These are phyloP conservation scores for Cladophialophora yegresii DNA, from an alignment of 2,329 filamentous ascomycete genomes.

Conservation along the genomic window DNA sequence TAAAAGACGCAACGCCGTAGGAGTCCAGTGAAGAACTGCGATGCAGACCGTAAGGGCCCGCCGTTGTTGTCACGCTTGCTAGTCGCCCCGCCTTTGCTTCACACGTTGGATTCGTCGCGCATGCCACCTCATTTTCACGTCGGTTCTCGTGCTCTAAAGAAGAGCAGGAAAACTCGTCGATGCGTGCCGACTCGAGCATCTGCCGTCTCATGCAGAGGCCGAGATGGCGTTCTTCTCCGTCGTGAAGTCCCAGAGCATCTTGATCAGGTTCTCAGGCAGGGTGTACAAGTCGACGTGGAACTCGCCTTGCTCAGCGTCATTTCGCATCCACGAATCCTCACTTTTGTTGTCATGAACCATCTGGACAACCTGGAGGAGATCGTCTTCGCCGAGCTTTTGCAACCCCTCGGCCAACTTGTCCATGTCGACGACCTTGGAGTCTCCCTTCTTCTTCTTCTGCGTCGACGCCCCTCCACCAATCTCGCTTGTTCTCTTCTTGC, in stretches of 20 bases:
- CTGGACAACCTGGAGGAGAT: slow-evolving; percentile 90
- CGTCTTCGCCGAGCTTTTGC: slow-evolving; percentile 86
- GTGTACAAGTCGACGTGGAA: slow-evolving; percentile 98
- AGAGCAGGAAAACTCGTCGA: not conserved
- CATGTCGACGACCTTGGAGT: slow-evolving; percentile 73
- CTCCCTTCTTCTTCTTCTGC: slow-evolving; percentile 69
- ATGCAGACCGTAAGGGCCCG: not conserved
- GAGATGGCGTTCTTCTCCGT: slow-evolving; percentile 43
- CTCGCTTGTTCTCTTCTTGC: slow-evolving; percentile 57
- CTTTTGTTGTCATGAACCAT: slow-evolving; percentile 98
- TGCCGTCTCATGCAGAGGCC: slow-evolving; percentile 28
- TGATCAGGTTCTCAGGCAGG: slow-evolving; percentile 83
- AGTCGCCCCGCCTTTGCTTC: not conserved
- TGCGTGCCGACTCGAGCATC: not conserved
- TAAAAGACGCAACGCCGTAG: not conserved
- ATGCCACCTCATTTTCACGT: not conserved
- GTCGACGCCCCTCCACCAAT: slow-evolving; percentile 58
- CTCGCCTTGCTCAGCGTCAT: slow-evolving; percentile 94
- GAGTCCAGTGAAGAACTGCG: not conserved
- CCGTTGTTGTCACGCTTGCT: not conserved
- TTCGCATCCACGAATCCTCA: slow-evolving; percentile 92
- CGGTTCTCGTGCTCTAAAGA: not conserved
- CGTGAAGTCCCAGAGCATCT: slow-evolving; percentile 92
- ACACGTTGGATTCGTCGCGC: not conserved
- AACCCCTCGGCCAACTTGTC: slow-evolving; percentile 95